phyloP scores from a whole-genome alignment of 192 early-diverging fungal genomes.

The Pilobolus umbonatus region DNA sequence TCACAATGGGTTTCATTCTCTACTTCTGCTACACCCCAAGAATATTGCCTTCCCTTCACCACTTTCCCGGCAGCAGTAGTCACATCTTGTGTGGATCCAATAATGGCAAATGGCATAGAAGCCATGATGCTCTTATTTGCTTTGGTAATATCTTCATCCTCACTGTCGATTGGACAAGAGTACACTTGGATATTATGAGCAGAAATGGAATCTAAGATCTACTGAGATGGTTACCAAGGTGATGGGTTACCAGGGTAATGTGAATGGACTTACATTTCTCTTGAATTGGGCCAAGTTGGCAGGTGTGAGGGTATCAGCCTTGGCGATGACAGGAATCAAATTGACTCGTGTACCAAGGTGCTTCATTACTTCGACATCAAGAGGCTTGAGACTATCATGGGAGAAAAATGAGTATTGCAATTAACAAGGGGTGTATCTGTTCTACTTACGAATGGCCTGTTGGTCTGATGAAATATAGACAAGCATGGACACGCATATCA shows the following conservation, averaged over 20 bases:
- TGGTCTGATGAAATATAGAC: constrained; percentile 95
- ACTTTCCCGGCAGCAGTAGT: constrained; percentile 78
- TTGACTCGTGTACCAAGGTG: constrained; percentile 85
- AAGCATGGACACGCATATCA: constrained; percentile 91
- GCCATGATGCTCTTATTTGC: constrained; percentile 80
- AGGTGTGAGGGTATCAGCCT: constrained; percentile 85
- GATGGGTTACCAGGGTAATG: constrained; percentile 10
- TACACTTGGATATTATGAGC: constrained; percentile 84
- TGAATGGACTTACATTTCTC: constrained; percentile 46
- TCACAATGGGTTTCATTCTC: constrained; percentile 96
- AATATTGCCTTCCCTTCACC: constrained; percentile 88
- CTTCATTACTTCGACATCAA: constrained; percentile 96
- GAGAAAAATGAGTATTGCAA: not conserved
- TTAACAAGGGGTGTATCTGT: not conserved
- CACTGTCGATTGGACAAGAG: constrained; percentile 69
- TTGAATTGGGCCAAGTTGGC: constrained; percentile 84
- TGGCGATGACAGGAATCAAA: constrained; percentile 89
- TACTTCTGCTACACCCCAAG: constrained; percentile 95
- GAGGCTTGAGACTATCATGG: constrained; percentile 49
- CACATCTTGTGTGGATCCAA: constrained; percentile 85
- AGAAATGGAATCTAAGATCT: constrained; percentile 73
- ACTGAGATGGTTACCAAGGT: constrained; percentile 19
- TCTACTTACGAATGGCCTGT: constrained; percentile 79
- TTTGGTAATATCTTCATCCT: constrained; percentile 71
- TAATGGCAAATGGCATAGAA: constrained; percentile 92